These are phyloP conservation scores for Amyloporia xantha DNA, from an alignment of 768 basidiomycete species.

Conservation along the genomic window DNA sequence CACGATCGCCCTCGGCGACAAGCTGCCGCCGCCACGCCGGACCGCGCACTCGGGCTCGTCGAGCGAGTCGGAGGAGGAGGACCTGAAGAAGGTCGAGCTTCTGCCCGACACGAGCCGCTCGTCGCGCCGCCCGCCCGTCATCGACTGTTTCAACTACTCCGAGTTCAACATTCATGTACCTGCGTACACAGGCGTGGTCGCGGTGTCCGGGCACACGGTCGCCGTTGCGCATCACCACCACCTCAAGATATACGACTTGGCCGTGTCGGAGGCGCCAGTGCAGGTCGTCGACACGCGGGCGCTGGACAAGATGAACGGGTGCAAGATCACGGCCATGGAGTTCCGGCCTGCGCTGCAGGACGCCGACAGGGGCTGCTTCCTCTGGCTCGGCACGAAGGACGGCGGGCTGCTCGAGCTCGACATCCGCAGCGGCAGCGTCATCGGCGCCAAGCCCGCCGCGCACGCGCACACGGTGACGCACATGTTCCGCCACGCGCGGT, in stretches of 20 bases:
- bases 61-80: slow-evolving; percentile 47
- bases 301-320: slow-evolving; percentile 48
- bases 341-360: slow-evolving; percentile 49
- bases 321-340: slow-evolving; percentile 70
- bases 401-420: slow-evolving; percentile 85
- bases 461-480: slow-evolving; percentile 64
- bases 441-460: slow-evolving; percentile 49
- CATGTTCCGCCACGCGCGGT: slow-evolving; percentile 64
- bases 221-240: slow-evolving; percentile 54
- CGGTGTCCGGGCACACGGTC: slow-evolving; percentile 49
- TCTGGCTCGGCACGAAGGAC: slow-evolving; percentile 91
- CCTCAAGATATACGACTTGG: slow-evolving; percentile 58
- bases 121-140: slow-evolving; percentile 44
- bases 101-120: slow-evolving; percentile 67
- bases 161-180: slow-evolving; percentile 49
- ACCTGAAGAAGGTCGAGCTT: slow-evolving; percentile 38
- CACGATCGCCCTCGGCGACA: slow-evolving; percentile 61
- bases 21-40: slow-evolving; percentile 53
- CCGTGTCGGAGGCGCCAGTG: slow-evolving; percentile 37
- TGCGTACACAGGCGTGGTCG: slow-evolving; percentile 47
- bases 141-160: slow-evolving; percentile 27
- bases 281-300: slow-evolving; percentile 53
- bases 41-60: slow-evolving; percentile 33
- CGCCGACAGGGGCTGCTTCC: slow-evolving; percentile 49
- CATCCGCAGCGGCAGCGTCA: slow-evolving; percentile 49